Base-by-base conservation (phyloP, 1,284 basidiomycete species). In the Butyriboletus regius region DNA sequence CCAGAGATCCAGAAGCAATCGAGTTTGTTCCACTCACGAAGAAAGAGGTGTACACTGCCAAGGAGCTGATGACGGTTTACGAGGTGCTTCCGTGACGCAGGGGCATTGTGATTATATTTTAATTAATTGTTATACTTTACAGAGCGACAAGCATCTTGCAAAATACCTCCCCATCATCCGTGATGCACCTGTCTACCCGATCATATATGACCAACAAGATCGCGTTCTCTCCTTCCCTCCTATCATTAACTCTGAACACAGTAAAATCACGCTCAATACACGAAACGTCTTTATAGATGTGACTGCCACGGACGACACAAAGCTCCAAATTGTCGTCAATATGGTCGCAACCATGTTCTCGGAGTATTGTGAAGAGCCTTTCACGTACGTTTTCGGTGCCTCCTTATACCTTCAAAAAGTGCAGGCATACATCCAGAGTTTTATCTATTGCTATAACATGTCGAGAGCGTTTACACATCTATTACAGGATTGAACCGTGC, bases 271-370 rank as follows among this genome's bases (percentile, higher is more conserved):
- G 0, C 75, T 97, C 56, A 85, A 93, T 67, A 98, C 96, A 13
- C 82, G 78, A 52, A 97, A 98, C 70, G 77, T 98, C 66, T 97
- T 98, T 71, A 90, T 99, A 60, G 96, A 99, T 69, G 83, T 92
- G 41, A 98, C 96, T 7, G 95, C 93, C 7, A 95, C 91, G n/a
- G 96, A 99, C 68, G 82, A 92, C 69, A 98, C 95, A 41, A 98
- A 98, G 72, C 80, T 98, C 49, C 85, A 85, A 60, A 93, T 97
- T 56, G 96, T 98, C 46, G 82, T 93, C 48, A 96, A 95, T 70
- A 92, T 97, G 56, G 81, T 99, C 31, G 78, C 88, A 7, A 88
- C 91, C 37, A 97, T 98, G 95, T 99, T 99, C 72, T 87, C 92
- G 13, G 92, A 98, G 71, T 97, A 99, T 69, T 94, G 91, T 66